A percentile compares a stretch with the other conserved stretches of the same genome.
Conservation (phyloP, 2,329 filamentous ascomycete genomes). For the Trichoderma simmonsii region DNA sequence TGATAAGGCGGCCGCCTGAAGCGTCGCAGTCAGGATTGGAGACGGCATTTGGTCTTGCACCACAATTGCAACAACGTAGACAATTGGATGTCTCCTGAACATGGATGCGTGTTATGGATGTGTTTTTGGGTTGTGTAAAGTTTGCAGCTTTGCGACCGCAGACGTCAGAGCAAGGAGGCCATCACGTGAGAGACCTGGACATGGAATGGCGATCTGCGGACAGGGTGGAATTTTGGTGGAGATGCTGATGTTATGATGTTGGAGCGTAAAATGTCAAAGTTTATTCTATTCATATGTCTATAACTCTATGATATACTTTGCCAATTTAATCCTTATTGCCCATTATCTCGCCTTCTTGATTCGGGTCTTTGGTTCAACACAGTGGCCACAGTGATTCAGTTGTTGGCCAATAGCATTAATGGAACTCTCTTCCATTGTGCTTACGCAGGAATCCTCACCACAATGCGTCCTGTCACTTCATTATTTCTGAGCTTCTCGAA, state of each 20-base stretch:
- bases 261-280: background rate
- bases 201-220: background rate
- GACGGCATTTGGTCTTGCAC: conserved; percentile 39
- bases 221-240: conserved; percentile 6
- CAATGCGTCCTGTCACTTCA: conserved; percentile 2
- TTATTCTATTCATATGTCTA: background rate
- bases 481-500: background rate
- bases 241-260: background rate
- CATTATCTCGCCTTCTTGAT: background rate
- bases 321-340: background rate
- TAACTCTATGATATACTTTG: background rate
- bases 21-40: conserved; percentile 49
- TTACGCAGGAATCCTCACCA: conserved; percentile 11
- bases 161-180: background rate
- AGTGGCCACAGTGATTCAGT: background rate
- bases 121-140: background rate
- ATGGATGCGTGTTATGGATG: background rate
- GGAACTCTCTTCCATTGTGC: too few species aligned
- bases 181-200: conserved; percentile 2
- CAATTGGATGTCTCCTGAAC: background rate
- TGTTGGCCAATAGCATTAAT: too few species aligned
- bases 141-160: background rate
- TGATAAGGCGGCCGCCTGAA: conserved; percentile 52
- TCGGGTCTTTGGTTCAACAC: background rate
- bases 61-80: background rate